Evolutionary conservation across 2,329 filamentous ascomycete genomes (phyloP), one percentile per base, ranked within the genome.

Genomic region (Westerdykella ornata): DNA sequence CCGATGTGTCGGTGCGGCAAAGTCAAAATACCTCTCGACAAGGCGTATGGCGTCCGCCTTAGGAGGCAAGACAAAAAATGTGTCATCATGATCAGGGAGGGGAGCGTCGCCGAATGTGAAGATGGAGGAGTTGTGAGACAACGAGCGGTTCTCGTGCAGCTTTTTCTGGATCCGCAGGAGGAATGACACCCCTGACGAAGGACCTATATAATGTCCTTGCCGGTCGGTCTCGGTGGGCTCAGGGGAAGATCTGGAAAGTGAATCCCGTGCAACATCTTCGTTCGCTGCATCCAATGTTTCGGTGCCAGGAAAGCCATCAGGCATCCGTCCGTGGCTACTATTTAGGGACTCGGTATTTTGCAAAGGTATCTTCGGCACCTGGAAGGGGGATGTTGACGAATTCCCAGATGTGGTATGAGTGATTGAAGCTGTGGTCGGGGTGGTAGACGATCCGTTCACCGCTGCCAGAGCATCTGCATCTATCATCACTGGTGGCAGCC

Each of bases 1-100:
- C 3, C 77, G 71, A 48, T 80, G 78, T 0, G 77, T 81, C 0
- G 77, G 75, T 15, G 78, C 75, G 5, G 75, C 77, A 42, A 76
- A 77, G 35, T 80, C 76, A 46, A 81, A 81, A 40, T 80, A 81
- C 5, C 76, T 63, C 6, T 68, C 65, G 4, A 80, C 60, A 2
- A 78, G 52, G 16, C 70, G 67, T 39, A 57, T 63, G 39, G 26
- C 70, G 63, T 34, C 69, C 41, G 4, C 69, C 66, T 39, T 78
- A 41, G 36, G 63, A 45, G 45, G 69, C 22, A 75, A 51, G 5
- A 69, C 57, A 42, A 70, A 72, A 39, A 70, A 69, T 0, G 66
- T 65, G 1, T 65, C 57, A 45, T 72, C 68, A 32, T 66, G 66
- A 3, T 72, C 67, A 1, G 70, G 69, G 5, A 75, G 45, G 2